phyloP scores from a whole-genome alignment of 192 early-diverging fungal species.

The Thamnidium elegans region DNA sequence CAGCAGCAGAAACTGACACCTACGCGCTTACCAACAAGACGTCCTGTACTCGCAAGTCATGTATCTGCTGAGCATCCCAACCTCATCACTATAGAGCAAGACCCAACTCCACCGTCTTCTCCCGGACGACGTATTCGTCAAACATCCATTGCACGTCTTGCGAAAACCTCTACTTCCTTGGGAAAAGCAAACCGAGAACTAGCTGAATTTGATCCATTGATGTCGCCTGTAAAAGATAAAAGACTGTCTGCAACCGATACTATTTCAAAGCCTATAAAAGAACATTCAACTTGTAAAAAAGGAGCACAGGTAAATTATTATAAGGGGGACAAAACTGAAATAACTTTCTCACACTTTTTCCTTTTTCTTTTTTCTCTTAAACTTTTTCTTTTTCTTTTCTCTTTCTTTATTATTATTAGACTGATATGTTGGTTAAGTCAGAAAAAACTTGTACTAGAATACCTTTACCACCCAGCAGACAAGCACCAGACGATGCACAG shows the following conservation, averaged over 20 bases:
- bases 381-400: background rate
- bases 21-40: constrained; percentile 8
- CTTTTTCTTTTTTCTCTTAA: background rate
- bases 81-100: background rate
- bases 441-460: too few relatives aligned
- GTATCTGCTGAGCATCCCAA: background rate
- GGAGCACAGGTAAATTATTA: constrained; percentile 1
- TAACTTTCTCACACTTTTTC: background rate
- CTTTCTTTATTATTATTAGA: background rate
- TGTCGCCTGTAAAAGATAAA: constrained; percentile 15
- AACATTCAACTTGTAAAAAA: constrained; percentile 3
- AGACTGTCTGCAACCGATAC: background rate
- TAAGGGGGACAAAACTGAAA: too few relatives aligned
- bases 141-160: constrained; percentile 5
- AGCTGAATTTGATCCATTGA: constrained; percentile 18
- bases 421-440: too few relatives aligned
- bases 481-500: too few relatives aligned
- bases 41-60: background rate
- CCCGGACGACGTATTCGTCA: constrained; percentile 10
- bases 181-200: constrained; percentile 19
- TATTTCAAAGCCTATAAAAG: background rate
- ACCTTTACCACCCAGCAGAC: too few relatives aligned
- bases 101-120: constrained; percentile 10
- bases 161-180: background rate
- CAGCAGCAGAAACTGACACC: background rate